phyloP scores from a whole-genome alignment of 305 asterid species.

The Fraxinus albicans region DNA sequence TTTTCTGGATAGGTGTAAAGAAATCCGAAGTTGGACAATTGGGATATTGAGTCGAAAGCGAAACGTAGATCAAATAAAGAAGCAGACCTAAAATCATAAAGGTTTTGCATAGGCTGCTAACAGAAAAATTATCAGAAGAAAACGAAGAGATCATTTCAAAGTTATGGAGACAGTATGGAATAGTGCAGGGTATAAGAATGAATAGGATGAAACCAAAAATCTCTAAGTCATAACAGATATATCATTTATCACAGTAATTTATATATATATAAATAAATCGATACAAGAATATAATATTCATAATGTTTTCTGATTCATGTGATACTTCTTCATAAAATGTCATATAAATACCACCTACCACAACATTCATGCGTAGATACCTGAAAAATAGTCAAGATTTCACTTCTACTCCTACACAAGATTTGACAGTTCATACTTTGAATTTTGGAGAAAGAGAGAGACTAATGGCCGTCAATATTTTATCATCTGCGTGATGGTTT shows the following conservation, averaged over 20 bases:
- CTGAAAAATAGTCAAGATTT: background rate
- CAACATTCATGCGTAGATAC: background rate
- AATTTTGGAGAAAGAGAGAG: background rate
- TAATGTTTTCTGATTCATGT: background rate
- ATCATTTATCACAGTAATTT: background rate
- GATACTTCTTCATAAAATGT: background rate
- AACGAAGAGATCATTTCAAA: conserved; percentile 7
- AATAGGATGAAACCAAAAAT: background rate
- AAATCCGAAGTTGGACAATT: background rate
- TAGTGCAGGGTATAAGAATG: background rate
- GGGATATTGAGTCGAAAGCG: background rate
- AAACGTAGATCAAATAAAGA: conserved; percentile 12
- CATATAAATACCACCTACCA: background rate
- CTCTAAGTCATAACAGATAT: background rate
- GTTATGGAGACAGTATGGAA: background rate
- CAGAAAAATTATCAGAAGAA: conserved; percentile 12
- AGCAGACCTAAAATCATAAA: conserved; percentile 6
- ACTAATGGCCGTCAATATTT: background rate
- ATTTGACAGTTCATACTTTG: background rate
- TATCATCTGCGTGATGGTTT: background rate
- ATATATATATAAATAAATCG: background rate
- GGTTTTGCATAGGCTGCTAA: conserved; percentile 22
- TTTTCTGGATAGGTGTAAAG: background rate
- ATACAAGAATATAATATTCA: background rate
- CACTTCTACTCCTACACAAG: background rate